Evolutionary conservation across 371 early-diverging fungal species (phyloP).

Genomic region (Apophysomyces sp.): DNA sequence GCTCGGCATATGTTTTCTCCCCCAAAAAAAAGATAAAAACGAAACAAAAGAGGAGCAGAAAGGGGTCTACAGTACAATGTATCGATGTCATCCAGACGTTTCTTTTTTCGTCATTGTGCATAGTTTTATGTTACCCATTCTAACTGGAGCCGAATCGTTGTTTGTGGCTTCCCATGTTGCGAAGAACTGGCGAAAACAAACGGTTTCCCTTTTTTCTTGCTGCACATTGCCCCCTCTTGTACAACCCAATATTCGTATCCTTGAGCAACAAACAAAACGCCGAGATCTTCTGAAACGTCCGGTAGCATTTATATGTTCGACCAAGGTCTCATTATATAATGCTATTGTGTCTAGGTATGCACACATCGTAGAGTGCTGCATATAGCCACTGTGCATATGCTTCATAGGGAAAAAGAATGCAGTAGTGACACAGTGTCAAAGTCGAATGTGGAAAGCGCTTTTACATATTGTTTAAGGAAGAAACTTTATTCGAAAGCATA

Average conservation of each 20-base stretch:
- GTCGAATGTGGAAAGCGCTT: not conserved
- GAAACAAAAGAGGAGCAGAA: not conserved
- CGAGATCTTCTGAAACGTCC: not conserved
- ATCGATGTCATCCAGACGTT: constrained; percentile 3
- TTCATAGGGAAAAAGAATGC: not conserved
- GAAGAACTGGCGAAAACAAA: not conserved
- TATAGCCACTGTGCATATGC: not conserved
- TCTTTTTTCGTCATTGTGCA: constrained; percentile 1
- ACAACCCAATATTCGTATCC: not conserved
- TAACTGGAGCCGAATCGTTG: not conserved
- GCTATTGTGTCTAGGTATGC: constrained; percentile 4
- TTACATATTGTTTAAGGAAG: not conserved
- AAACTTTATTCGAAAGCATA: no score
- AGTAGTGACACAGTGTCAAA: not conserved
- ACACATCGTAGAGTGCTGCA: not conserved
- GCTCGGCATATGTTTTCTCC: not conserved
- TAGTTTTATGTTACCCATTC: not conserved
- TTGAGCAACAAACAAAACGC: not conserved
- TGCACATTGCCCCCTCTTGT: not conserved
- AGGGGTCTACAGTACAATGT: not conserved
- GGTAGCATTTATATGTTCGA: not conserved
- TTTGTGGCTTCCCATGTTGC: not conserved
- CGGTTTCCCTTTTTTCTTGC: not conserved
- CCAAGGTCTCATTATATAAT: not conserved
- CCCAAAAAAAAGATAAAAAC: not conserved